These are phyloP conservation scores for Pseudocercospora crystallina DNA, from an alignment of 2,329 filamentous ascomycete species.

Conservation along the genomic window DNA sequence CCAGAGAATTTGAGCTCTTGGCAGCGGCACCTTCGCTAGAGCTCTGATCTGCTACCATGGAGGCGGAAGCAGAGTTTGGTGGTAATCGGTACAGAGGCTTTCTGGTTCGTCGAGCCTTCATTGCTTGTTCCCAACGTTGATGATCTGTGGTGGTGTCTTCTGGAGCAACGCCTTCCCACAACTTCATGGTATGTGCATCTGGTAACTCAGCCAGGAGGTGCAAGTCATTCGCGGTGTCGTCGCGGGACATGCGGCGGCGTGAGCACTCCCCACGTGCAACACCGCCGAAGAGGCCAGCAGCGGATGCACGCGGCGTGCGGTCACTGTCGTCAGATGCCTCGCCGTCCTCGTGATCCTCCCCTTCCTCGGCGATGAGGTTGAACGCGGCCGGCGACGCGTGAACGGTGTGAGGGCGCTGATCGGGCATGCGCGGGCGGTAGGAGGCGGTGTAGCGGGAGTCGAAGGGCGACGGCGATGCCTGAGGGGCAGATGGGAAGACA, in stretches of 20 bases:
- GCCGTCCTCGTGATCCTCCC: constrained; percentile 7
- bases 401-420: constrained; percentile 26
- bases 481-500: neutral
- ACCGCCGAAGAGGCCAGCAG: constrained; percentile 8
- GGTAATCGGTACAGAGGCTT: constrained; percentile 9
- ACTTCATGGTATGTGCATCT: neutral
- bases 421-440: constrained; percentile 8
- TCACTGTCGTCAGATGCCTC: constrained; percentile 18
- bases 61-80: neutral
- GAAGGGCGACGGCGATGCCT: neutral
- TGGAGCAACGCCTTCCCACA: too few species aligned
- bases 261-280: constrained; percentile 1
- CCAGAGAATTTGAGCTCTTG: constrained; percentile 14
- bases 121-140: too few species aligned
- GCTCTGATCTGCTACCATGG: neutral
- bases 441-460: constrained; percentile 1
- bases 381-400: constrained; percentile 22
- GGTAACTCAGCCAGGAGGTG: constrained; percentile 18
- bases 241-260: constrained; percentile 25
- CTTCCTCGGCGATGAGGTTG: constrained; percentile 19
- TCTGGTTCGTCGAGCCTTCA: constrained; percentile 6
- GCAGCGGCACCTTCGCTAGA: neutral
- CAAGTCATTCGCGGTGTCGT: constrained; percentile 31
- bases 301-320: constrained; percentile 21
- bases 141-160: too few species aligned